phyloP scores from a whole-genome alignment of 169 alveolate species.

The Babesia bovis region DNA sequence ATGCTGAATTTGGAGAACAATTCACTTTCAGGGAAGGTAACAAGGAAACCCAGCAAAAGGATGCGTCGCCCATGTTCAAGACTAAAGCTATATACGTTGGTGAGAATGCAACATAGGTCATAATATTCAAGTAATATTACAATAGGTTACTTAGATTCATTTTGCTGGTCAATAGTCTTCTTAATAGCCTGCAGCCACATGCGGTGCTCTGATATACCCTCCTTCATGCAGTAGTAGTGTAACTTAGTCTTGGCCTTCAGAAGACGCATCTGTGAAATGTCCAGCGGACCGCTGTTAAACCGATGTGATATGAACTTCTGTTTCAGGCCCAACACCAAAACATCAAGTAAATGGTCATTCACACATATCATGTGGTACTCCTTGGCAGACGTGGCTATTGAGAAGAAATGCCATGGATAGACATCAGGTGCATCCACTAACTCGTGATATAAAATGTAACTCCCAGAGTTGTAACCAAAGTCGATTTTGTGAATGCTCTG shows the following conservation, averaged over 20 bases:
- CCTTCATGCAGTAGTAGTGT: conserved; percentile 22
- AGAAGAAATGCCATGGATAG: conserved; percentile 37
- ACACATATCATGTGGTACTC: conserved; percentile 30
- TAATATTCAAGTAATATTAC: no score
- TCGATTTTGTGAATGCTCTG: conserved; percentile 24
- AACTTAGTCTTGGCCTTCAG: conserved; percentile 26
- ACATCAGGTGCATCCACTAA: not conserved
- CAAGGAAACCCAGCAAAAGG: not conserved
- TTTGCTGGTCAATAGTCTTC: conserved; percentile 18
- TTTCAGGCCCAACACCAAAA: conserved; percentile 15
- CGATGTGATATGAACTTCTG: not conserved
- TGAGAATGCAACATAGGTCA: not conserved
- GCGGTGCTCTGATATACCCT: conserved; percentile 10
- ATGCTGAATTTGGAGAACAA: conserved; percentile 8
- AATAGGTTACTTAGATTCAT: not conserved
- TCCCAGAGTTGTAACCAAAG: conserved; percentile 15
- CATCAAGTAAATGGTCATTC: conserved; percentile 11
- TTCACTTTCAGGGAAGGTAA: conserved; percentile 25
- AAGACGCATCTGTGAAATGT: conserved; percentile 29
- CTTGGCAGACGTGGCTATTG: not conserved
- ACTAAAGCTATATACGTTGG: conserved; percentile 18
- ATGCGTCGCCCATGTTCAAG: conserved; percentile 6
- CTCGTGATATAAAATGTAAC: conserved; percentile 15
- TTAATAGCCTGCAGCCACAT: conserved; percentile 26
- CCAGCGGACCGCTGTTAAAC: conserved; percentile 7